These are phyloP conservation scores for Turnera subulata DNA, from an alignment of 345 rosid genomes.

Conservation along the genomic window DNA sequence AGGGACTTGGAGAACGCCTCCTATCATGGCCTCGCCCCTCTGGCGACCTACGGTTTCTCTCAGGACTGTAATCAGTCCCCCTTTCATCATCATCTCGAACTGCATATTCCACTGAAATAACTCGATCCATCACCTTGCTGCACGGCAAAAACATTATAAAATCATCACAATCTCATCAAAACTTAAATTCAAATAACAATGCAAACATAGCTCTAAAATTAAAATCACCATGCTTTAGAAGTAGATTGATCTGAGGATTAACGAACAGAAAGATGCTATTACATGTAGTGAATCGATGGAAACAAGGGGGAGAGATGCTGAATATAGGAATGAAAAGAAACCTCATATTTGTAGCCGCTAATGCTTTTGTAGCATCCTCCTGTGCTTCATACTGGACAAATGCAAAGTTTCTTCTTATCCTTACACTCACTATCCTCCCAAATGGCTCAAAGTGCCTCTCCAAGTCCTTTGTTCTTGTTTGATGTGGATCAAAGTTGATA, in stretches of 20 bases:
- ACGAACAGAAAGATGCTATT: not conserved
- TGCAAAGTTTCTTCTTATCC: constrained; percentile 95
- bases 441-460: constrained; percentile 92
- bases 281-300: not conserved
- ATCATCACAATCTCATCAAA: too few species aligned
- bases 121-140: constrained; percentile 88
- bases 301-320: not conserved
- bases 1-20: constrained; percentile 79
- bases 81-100: constrained; percentile 83
- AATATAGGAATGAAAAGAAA: constrained; percentile 12
- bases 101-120: constrained; percentile 93
- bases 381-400: constrained; percentile 84
- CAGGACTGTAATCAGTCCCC: constrained; percentile 65
- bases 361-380: constrained; percentile 85
- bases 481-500: constrained; percentile 82
- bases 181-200: too few species aligned
- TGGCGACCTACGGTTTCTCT: constrained; percentile 66
- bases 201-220: not conserved
- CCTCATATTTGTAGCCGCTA: constrained; percentile 84
- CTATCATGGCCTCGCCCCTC: constrained; percentile 57
- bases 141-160: not conserved
- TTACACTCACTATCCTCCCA: constrained; percentile 83
- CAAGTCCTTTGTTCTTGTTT: constrained; percentile 80
- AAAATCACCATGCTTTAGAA: not conserved
- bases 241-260: not conserved